Conservation (phyloP, 176 grass and related monocot genomes). For the Musa itinerans region DNA sequence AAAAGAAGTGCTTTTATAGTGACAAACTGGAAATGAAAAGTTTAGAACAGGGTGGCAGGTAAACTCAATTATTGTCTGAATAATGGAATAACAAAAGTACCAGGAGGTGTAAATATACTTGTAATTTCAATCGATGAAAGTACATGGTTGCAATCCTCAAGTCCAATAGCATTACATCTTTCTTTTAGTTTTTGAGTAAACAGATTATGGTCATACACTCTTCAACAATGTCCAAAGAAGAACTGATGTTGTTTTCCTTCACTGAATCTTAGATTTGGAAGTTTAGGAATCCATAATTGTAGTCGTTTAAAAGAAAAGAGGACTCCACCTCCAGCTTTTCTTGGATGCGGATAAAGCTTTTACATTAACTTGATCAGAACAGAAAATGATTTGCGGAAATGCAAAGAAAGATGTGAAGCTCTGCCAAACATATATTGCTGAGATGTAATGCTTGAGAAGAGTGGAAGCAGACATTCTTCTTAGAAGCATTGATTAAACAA, state of each 20-base stretch:
- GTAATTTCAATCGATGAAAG: no score
- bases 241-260: not conserved
- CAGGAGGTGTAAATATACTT: not conserved
- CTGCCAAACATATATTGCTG: not conserved
- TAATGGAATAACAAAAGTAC: not conserved
- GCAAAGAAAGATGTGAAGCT: not conserved
- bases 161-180: not conserved
- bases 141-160: no score
- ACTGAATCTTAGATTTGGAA: not conserved
- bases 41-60: not conserved
- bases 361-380: not conserved
- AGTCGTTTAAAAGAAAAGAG: not conserved
- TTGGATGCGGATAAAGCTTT: not conserved
- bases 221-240: not conserved
- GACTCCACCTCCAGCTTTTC: not conserved
- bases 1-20: not conserved
- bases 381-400: not conserved
- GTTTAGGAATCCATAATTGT: not conserved
- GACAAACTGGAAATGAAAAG: not conserved
- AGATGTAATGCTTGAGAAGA: no score
- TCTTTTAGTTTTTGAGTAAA: not conserved
- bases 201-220: not conserved
- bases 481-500: no score
- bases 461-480: no score
- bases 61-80: not conserved